Base-by-base conservation (phyloP, 805 yeast genomes). In the Debaryomyces tyrocola region DNA sequence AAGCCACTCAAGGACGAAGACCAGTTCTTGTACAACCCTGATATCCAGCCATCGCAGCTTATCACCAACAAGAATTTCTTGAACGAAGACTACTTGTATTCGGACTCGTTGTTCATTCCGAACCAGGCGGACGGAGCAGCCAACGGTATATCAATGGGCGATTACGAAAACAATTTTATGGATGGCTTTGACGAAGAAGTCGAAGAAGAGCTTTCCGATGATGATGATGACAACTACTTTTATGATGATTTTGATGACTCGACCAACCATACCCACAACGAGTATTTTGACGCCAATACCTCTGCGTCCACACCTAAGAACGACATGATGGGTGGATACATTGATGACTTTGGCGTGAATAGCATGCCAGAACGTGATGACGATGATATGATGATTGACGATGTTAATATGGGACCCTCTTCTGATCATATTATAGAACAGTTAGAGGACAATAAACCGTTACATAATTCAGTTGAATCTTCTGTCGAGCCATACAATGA, bases 111-210 rank as follows among this genome's bases (percentile, higher is more conserved):
- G 20, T 69, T 66, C 44, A 59, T 68, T 2, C 66, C 65, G 8
- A 48, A 45, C 27, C 53, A 54, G 27, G 45, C 52, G 33, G 54
- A 55, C 20, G 40, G 45, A 15, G 47, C 48, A 10, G 21, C 48
- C 18, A 20, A 46, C 17, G 46, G 52, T 44, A 39, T 43, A n/a
- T 43, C 52, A 15, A 50, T 68, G 28, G 67, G 70, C 7, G 73
- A 70, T 3, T 66, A 55, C 45, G 71, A 67, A 49, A 56, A 61
- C 46, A 74, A 70, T 52, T 69, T 67, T 51, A 58, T 69, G 33
- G 71, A 69, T 39, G 66, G 66, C 37, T 70, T 70, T 43, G 71
- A 67, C 5, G 77, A 74, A 46, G 70, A 70, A 40, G 74, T 74
- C 35, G 77, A 73, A 44, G 74, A 66, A 57, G 73, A 70, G 37